A percentile compares a stretch with the other conserved stretches of the same genome.
Conservation (phyloP, 2,329 filamentous ascomycete genomes). For the Cadophora luteo-olivacea region DNA sequence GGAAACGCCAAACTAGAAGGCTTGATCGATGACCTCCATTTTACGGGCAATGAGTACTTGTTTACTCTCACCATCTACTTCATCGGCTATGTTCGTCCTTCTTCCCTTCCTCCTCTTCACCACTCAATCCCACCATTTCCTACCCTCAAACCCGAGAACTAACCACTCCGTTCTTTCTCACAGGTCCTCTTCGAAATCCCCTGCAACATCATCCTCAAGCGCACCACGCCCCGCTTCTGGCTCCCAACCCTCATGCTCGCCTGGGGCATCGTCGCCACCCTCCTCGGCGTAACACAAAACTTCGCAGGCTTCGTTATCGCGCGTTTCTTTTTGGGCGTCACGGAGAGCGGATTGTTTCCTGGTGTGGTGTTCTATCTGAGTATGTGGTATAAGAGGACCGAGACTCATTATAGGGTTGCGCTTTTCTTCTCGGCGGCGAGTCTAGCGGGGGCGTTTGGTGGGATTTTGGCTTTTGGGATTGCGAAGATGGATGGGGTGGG, state of each 20-base stretch:
- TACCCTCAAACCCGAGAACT: too few species aligned
- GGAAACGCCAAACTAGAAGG: slow-evolving; percentile 65
- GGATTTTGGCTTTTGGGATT: slow-evolving; percentile 53
- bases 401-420: slow-evolving; percentile 8
- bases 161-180: too few species aligned
- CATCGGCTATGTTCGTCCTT: slow-evolving; percentile 54
- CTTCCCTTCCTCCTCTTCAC: background rate
- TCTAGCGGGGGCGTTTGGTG: slow-evolving; percentile 53
- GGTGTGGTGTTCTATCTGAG: slow-evolving; percentile 61
- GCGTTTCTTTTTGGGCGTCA: slow-evolving; percentile 61
- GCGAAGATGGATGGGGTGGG: slow-evolving; percentile 54
- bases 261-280: slow-evolving; percentile 61
- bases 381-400: slow-evolving; percentile 44
- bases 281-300: slow-evolving; percentile 57
- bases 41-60: slow-evolving; percentile 68
- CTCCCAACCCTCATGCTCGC: slow-evolving; percentile 61
- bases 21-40: slow-evolving; percentile 56
- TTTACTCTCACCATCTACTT: slow-evolving; percentile 73
- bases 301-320: slow-evolving; percentile 58
- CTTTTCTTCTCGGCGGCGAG: slow-evolving; percentile 48
- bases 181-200: slow-evolving; percentile 66
- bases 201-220: slow-evolving; percentile 67
- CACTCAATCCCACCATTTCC: too few species aligned
- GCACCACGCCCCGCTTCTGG: slow-evolving; percentile 63
- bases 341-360: slow-evolving; percentile 61